Evolutionary conservation across 192 early-diverging fungal species (phyloP).

Genomic region (Rhizophagus sp.): DNA sequence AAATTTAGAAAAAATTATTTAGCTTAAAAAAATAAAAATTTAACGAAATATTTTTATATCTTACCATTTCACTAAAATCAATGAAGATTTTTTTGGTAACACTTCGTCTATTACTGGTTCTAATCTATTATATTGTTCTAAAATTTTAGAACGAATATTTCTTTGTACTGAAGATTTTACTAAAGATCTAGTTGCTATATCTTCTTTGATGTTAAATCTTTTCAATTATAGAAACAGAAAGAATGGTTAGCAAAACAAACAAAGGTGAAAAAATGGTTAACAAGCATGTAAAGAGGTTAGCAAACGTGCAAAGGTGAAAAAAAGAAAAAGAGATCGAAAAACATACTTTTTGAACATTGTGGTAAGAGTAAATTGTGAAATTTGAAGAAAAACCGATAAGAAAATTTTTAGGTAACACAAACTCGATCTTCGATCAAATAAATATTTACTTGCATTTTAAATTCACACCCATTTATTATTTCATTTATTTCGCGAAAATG

Average conservation of each 20-base stretch:
- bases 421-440: no score
- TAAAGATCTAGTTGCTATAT: conserved; percentile 82
- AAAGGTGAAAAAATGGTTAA: no score
- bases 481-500: neutral
- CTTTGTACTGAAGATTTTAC: conserved; percentile 93
- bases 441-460: no score
- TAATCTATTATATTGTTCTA: conserved; percentile 87
- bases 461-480: no score
- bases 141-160: conserved; percentile 77
- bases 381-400: no score
- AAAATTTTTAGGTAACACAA: no score
- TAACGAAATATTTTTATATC: neutral
- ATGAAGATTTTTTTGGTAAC: conserved; percentile 91
- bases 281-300: no score
- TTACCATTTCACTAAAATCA: conserved; percentile 88
- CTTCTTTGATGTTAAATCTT: conserved; percentile 76
- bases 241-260: no score
- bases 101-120: conserved; percentile 88
- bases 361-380: no score
- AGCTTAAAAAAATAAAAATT: neutral
- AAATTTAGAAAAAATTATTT: neutral
- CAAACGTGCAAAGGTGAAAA: neutral
- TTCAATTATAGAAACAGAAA: neutral
- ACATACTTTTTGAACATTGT: conserved; percentile 20
- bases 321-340: neutral